A percentile compares a stretch with the other conserved stretches of the same genome.
Evolutionary conservation across 2,329 filamentous ascomycete genomes (phyloP).

Genomic region (Clarireedia monteithiana): DNA sequence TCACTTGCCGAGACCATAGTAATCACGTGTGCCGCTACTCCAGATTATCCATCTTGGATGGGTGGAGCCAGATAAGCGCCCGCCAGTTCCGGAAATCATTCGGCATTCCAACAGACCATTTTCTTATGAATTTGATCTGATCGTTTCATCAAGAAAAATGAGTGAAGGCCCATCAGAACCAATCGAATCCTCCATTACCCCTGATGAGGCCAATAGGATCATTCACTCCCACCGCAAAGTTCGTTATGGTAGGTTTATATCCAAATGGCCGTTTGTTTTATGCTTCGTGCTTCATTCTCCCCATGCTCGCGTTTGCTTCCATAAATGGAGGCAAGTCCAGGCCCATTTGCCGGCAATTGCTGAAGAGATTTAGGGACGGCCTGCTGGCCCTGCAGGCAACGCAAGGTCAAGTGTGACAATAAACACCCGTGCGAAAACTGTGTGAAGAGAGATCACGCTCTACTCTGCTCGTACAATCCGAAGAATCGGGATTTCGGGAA

Average conservation of each 20-base stretch:
- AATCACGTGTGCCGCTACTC: conserved; percentile 1
- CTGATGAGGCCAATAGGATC: conserved; percentile 59
- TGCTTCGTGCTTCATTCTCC: not conserved
- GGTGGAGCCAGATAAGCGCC: conserved; percentile 3
- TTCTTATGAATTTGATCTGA: conserved; percentile 2
- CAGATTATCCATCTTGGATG: not conserved
- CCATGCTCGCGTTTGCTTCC: conserved; percentile 1
- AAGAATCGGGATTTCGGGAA: conserved; percentile 35
- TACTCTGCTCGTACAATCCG: conserved; percentile 60
- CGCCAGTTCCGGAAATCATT: conserved; percentile 7
- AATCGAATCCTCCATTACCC: conserved; percentile 21
- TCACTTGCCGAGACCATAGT: not conserved
- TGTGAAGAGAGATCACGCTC: conserved; percentile 56
- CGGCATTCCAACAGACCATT: conserved; percentile 1
- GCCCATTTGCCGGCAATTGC: conserved; percentile 1
- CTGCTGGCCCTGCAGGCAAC: conserved; percentile 60
- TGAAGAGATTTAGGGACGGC: conserved; percentile 21
- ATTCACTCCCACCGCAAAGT: conserved; percentile 64
- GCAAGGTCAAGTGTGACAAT: conserved; percentile 64
- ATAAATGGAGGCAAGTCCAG: not conserved
- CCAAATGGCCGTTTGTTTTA: not conserved
- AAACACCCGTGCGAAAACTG: conserved; percentile 63
- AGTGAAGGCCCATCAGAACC: conserved; percentile 17
- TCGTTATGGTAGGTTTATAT: conserved; percentile 48
- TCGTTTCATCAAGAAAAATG: conserved; percentile 12